These are phyloP conservation scores for Petrea volubilis DNA, from an alignment of 257 asterid genomes.

Conservation along the genomic window DNA sequence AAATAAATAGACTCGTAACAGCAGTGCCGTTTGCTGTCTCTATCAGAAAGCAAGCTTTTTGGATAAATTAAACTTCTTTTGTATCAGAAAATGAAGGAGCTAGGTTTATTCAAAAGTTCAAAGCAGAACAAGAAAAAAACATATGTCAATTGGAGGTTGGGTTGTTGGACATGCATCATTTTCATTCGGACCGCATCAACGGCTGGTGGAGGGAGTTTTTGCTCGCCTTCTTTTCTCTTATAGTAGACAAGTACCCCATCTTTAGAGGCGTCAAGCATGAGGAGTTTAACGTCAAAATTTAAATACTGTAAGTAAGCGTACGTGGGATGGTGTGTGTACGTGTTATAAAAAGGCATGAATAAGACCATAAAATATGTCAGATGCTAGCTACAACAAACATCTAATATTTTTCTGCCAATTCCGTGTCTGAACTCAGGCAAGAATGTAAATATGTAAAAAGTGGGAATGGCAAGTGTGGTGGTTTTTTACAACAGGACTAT, in stretches of 20 bases:
- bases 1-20: slow-evolving; percentile 12
- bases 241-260: too few species aligned
- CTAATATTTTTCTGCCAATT: background rate
- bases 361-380: too few species aligned
- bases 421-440: background rate
- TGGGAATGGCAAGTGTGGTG: background rate
- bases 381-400: too few species aligned
- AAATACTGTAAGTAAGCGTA: too few species aligned
- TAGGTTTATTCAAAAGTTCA: background rate
- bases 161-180: slow-evolving; percentile 1
- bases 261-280: too few species aligned
- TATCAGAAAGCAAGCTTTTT: slow-evolving; percentile 16
- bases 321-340: too few species aligned
- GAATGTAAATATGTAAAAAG: background rate
- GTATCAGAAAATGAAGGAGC: background rate
- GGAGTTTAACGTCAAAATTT: too few species aligned
- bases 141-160: too few species aligned
- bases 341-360: too few species aligned
- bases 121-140: background rate
- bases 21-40: slow-evolving; percentile 22
- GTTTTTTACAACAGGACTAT: too few species aligned
- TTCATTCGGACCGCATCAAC: slow-evolving; percentile 1
- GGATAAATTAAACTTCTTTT: background rate
- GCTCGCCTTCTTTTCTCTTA: background rate
- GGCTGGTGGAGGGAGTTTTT: slow-evolving; percentile 5